Evolutionary conservation across 2,329 filamentous ascomycete genomes (phyloP).

Genomic region (Cryphonectria nitschkei): DNA sequence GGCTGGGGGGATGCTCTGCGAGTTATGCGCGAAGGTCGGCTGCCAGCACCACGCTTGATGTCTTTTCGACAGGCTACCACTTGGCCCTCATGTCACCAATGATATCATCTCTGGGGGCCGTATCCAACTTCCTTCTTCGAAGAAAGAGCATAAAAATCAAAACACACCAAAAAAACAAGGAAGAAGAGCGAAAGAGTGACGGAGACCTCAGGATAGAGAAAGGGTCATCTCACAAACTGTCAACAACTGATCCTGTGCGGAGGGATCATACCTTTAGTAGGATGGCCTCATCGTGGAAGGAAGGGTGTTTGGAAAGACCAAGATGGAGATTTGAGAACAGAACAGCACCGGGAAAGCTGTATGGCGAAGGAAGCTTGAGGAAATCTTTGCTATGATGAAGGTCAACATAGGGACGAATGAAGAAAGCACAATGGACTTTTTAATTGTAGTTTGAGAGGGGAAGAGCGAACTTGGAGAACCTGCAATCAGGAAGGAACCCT

Average conservation of each 20-base stretch:
- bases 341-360: not conserved
- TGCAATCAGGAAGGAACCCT: not conserved
- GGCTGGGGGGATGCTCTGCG: slow-evolving; percentile 22
- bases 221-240: not conserved
- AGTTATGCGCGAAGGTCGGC: slow-evolving; percentile 17
- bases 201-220: not conserved
- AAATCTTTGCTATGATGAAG: not conserved
- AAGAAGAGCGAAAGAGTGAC: too few species aligned
- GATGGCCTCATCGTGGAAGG: not conserved
- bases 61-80: not conserved
- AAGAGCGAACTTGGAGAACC: not conserved
- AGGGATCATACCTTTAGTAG: not conserved
- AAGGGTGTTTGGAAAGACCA: not conserved
- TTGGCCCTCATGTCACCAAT: not conserved
- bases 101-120: not conserved
- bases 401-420: not conserved
- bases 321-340: not conserved
- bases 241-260: not conserved
- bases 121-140: not conserved
- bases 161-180: not conserved
- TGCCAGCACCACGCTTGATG: slow-evolving; percentile 13
- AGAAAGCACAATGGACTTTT: not conserved
- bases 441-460: not conserved
- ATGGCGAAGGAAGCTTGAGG: not conserved
- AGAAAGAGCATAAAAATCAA: not conserved